A percentile compares a stretch with the other conserved stretches of the same genome.
Evolutionary conservation across 495 filamentous ascomycete species (phyloP).

Genomic region (Barbatosphaeria neglecta): DNA sequence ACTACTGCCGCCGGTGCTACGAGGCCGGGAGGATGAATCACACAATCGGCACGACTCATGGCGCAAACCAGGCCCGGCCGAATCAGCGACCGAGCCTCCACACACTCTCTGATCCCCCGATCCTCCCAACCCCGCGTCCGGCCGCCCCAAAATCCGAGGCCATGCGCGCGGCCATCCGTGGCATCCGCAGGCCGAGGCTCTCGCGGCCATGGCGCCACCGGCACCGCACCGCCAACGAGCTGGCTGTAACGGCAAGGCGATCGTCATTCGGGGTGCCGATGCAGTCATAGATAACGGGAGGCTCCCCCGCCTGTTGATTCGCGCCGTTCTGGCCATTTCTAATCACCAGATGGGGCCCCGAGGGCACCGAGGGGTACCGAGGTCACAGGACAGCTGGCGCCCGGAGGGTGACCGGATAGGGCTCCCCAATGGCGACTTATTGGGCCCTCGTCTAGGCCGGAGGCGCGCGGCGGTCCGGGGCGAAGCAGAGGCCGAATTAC

Average conservation of each 20-base stretch:
- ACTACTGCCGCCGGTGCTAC: no score
- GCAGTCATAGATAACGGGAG: constrained; percentile 7
- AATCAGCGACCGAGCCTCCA: not conserved
- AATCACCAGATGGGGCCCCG: no score
- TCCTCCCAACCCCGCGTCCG: not conserved
- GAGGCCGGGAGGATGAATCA: not conserved
- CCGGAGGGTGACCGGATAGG: no score
- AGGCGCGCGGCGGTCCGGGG: not conserved
- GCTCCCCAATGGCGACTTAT: no score
- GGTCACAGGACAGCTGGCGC: not conserved
- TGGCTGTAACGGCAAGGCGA: not conserved
- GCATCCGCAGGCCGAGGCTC: no score
- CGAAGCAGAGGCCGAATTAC: not conserved
- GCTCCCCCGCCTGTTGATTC: no score
- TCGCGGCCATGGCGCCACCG: constrained; percentile 26
- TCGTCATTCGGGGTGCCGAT: constrained; percentile 8
- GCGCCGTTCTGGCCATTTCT: no score
- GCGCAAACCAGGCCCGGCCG: not conserved
- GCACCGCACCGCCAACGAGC: constrained; percentile 29
- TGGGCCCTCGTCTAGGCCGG: no score
- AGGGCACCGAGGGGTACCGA: no score
- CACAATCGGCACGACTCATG: not conserved
- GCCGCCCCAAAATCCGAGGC: not conserved
- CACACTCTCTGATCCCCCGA: not conserved
- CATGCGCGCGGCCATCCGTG: no score